Evolutionary conservation across 2,329 filamentous ascomycete genomes (phyloP).

Genomic region (Apiospora koreana): DNA sequence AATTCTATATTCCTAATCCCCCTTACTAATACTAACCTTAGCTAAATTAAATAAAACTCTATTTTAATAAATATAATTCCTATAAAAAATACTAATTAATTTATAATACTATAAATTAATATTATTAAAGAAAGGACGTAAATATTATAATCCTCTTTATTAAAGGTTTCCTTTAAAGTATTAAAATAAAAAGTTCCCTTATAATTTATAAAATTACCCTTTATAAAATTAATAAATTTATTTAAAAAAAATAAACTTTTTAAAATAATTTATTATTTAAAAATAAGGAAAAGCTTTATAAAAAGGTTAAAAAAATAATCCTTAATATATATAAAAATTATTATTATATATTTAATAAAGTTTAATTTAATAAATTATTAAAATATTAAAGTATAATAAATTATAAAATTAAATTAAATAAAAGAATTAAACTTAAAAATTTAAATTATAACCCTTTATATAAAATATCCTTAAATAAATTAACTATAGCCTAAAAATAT

Average conservation of each 20-base stretch:
- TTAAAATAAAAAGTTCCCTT: constrained; percentile 4
- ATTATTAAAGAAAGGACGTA: too few species aligned
- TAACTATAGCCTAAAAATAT: not conserved
- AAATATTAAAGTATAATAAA: not conserved
- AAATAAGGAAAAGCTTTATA: not conserved
- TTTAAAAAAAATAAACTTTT: not conserved
- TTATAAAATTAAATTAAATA: not conserved
- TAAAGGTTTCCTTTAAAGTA: too few species aligned
- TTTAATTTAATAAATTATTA: not conserved
- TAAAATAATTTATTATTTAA: not conserved
- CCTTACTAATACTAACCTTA: constrained; percentile 6
- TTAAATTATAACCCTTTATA: not conserved
- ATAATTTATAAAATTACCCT: constrained; percentile 9
- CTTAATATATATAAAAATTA: not conserved
- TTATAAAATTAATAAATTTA: not conserved
- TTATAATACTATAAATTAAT: too few species aligned
- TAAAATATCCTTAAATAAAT: not conserved
- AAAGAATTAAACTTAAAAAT: not conserved
- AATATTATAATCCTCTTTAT: not conserved
- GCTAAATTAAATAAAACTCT: too few species aligned
- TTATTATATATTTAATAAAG: not conserved
- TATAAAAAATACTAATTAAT: constrained; percentile 13
- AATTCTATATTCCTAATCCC: not conserved
- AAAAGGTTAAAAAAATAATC: not conserved
- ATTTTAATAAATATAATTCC: too few species aligned